Evolutionary conservation across 345 rosid species (phyloP).

Genomic region (Eucalyptus erythrocorys): DNA sequence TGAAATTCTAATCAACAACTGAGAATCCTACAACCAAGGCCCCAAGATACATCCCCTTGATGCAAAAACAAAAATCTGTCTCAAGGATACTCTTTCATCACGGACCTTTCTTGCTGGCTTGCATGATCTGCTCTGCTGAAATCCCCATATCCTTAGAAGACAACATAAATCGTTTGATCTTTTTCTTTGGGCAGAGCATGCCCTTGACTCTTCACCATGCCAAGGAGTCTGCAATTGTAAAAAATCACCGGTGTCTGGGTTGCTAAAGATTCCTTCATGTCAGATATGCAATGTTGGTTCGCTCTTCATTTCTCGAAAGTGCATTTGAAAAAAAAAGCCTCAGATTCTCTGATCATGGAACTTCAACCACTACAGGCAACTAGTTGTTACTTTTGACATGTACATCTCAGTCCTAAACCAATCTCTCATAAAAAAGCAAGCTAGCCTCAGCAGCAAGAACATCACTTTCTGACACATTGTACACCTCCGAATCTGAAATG

Average conservation of each 20-base stretch:
- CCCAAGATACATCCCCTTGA: background rate
- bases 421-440: constrained; percentile 76
- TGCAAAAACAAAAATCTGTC: background rate
- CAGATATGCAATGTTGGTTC: background rate
- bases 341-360: background rate
- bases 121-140: background rate
- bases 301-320: background rate
- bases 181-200: background rate
- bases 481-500: constrained; percentile 69
- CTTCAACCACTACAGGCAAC: background rate
- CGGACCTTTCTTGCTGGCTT: background rate
- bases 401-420: background rate
- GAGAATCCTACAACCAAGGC: background rate
- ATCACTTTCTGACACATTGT: constrained; percentile 45
- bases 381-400: background rate
- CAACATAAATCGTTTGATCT: background rate
- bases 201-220: background rate
- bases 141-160: background rate
- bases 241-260: background rate
- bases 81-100: background rate
- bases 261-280: background rate
- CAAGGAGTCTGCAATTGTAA: background rate
- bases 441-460: constrained; percentile 79
- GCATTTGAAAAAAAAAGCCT: background rate
- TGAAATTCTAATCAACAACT: background rate